A percentile compares a stretch with the other conserved stretches of the same genome.
These are phyloP conservation scores for Canavalia gladiata DNA, from an alignment of 306 rosid species.

Conservation along the genomic window DNA sequence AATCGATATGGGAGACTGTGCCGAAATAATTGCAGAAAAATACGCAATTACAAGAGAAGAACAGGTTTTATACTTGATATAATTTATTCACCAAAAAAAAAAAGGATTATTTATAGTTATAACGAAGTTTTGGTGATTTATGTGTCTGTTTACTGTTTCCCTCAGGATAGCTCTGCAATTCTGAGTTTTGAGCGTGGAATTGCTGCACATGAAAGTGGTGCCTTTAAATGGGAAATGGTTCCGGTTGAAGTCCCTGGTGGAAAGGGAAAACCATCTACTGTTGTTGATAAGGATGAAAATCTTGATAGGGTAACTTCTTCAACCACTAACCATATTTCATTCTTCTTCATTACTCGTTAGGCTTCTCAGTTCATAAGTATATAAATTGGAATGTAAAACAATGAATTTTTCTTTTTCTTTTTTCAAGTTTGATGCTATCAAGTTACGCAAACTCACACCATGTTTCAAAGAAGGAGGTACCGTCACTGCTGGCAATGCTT, in stretches of 20 bases:
- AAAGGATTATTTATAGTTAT: neutral
- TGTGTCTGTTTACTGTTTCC: conserved; percentile 36
- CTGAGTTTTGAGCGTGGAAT: conserved; percentile 96
- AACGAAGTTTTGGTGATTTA: conserved; percentile 12
- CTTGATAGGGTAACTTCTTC: conserved; percentile 80
- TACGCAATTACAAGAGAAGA: conserved; percentile 84
- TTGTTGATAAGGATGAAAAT: conserved; percentile 89
- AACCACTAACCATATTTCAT: too few relatives aligned
- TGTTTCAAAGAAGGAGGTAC: conserved; percentile 98
- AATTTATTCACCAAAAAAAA: too few relatives aligned
- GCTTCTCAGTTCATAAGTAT: too few relatives aligned
- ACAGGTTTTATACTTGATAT: conserved; percentile 61
- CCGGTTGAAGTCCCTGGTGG: conserved; percentile 99
- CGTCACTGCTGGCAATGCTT: conserved; percentile 99
- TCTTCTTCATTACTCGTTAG: too few relatives aligned
- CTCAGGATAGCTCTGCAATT: conserved; percentile 81
- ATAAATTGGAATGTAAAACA: conserved; percentile 9
- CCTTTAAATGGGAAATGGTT: conserved; percentile 92
- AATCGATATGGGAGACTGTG: conserved; percentile 92
- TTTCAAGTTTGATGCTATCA: conserved; percentile 87
- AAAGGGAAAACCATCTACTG: conserved; percentile 88
- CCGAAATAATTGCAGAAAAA: conserved; percentile 95
- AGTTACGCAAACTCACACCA: conserved; percentile 95
- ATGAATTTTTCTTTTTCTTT: conserved; percentile 34
- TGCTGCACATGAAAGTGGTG: conserved; percentile 82